Percentiles rank a stretch among this genome's conserved stretches.
These are phyloP conservation scores for Collybia nuda DNA, from an alignment of 768 basidiomycete genomes.

Conservation along the genomic window DNA sequence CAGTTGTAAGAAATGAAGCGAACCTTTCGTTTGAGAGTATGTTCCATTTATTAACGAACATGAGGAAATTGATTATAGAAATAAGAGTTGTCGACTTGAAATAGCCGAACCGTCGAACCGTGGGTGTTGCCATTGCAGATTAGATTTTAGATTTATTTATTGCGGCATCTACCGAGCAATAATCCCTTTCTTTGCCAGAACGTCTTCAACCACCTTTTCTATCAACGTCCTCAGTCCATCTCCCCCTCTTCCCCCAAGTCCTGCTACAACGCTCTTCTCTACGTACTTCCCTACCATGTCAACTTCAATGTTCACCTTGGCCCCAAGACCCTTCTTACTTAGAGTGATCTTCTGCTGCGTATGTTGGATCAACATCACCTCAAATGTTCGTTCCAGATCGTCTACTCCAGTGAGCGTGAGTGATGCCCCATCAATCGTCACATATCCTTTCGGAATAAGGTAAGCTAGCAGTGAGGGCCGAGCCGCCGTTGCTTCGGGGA, in stretches of 20 bases:
- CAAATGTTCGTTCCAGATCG: constrained; percentile 62
- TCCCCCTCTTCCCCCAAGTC: constrained; percentile 55
- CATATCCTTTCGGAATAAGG: constrained; percentile 91
- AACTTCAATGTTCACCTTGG: constrained; percentile 91
- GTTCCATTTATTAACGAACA: constrained; percentile 5
- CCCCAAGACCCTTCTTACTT: constrained; percentile 69
- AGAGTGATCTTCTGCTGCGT: constrained; percentile 89
- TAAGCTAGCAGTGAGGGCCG: constrained; percentile 73
- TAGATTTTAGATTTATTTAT: constrained; percentile 7
- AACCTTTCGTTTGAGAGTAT: constrained; percentile 48
- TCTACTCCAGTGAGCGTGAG: constrained; percentile 85
- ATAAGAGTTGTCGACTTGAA: not conserved
- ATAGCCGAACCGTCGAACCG: not conserved
- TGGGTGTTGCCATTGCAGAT: constrained; percentile 1
- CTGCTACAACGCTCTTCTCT: constrained; percentile 75
- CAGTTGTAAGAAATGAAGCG: not conserved
- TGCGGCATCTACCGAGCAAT: constrained; percentile 8
- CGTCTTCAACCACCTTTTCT: constrained; percentile 57
- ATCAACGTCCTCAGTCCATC: constrained; percentile 48
- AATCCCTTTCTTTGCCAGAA: constrained; percentile 44
- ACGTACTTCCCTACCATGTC: constrained; percentile 96
- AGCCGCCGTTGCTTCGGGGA: constrained; percentile 56
- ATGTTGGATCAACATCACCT: constrained; percentile 94
- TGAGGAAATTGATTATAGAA: not conserved
- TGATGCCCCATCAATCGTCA: constrained; percentile 92